Evolutionary conservation across 2,329 filamentous ascomycete genomes (phyloP), one percentile per base, ranked within the genome.

Genomic region (Cercospora janseana): DNA sequence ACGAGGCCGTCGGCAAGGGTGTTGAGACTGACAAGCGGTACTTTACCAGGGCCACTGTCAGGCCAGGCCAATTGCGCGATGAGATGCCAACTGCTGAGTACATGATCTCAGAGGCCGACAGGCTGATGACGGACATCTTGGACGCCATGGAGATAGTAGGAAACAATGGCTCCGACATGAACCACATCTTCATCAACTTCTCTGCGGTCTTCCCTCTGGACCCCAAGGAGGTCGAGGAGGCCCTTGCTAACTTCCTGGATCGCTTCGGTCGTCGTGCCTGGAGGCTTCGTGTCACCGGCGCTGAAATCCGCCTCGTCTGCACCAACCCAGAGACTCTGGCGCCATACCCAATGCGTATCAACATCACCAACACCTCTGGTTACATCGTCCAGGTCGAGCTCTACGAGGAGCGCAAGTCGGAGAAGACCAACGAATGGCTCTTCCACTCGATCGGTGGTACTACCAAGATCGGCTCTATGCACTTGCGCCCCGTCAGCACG

Each of bases 171-270:
- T 95, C 93, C 44, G 93, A 98, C 78, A 80, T 98, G 68, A 98
- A 98, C 79, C 93, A 98, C 76, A 93, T 98, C 79, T 98, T 98
- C 78, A 93, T 98, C 79, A 97, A 98, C 81, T 98, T 98, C 77
- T 93, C 89, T 0, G 89, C 91, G 7, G 88, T 96, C 52, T 97
- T 98, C 83, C 88, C 90, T 69, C 82, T 98, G 41, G 79, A 89
- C 65, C 91, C 93, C 3, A 76, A 82, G 52, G 89, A 96, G 74
- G 89, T 98, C 12, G 90, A 97, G 74, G 82, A 94, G 71, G 92
- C 89, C 23, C 82, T 98, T 18, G 89, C 87, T 66, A 91, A 91
- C 49, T 98, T 98, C 83, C 77, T 98, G 61, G 93, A 97, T 66
- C 88, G 93, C 57, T 98, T 97, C 65, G 93, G 93, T 61, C 86